These are phyloP conservation scores for Paecilomyces niveus DNA, from an alignment of 2,329 filamentous ascomycete genomes.

Conservation along the genomic window DNA sequence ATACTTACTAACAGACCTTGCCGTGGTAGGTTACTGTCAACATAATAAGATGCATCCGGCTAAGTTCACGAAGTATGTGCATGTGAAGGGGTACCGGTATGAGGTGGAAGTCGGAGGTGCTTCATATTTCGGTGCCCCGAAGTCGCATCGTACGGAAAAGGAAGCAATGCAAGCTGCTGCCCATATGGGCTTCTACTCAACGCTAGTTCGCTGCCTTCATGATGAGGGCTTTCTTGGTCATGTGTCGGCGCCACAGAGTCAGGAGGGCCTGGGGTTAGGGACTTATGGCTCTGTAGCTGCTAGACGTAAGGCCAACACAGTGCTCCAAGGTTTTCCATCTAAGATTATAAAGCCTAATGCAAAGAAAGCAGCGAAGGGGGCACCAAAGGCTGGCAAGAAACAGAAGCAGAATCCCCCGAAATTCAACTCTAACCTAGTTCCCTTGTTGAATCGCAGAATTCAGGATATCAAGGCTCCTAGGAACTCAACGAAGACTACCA, in stretches of 20 bases:
- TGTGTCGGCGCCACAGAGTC: background rate
- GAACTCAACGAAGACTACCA: conserved; percentile 5
- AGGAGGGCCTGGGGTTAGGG: background rate
- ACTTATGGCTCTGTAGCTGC: conserved; percentile 1
- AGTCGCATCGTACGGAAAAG: conserved; percentile 12
- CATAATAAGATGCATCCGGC: conserved; percentile 10
- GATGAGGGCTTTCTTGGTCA: conserved; percentile 3
- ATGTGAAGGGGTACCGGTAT: conserved; percentile 17
- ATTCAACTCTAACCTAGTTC: conserved; percentile 12
- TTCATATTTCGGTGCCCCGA: conserved; percentile 13
- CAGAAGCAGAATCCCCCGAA: background rate
- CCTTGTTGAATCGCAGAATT: conserved; percentile 12
- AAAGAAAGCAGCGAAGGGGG: background rate
- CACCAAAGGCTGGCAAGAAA: background rate
- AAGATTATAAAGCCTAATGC: background rate
- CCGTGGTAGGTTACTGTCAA: conserved; percentile 16
- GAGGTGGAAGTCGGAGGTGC: conserved; percentile 15
- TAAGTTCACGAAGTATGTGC: conserved; percentile 16
- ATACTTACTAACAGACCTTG: conserved; percentile 2
- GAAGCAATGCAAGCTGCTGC: conserved; percentile 23
- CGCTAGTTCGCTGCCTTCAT: conserved; percentile 10
- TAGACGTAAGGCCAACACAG: background rate
- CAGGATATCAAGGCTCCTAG: conserved; percentile 4
- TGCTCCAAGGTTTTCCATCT: background rate
- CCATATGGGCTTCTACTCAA: conserved; percentile 18